Evolutionary conservation across 116 monocot genomes (phyloP), one percentile per base, ranked within the genome.

Genomic region (Trichopus zeylanicus): DNA sequence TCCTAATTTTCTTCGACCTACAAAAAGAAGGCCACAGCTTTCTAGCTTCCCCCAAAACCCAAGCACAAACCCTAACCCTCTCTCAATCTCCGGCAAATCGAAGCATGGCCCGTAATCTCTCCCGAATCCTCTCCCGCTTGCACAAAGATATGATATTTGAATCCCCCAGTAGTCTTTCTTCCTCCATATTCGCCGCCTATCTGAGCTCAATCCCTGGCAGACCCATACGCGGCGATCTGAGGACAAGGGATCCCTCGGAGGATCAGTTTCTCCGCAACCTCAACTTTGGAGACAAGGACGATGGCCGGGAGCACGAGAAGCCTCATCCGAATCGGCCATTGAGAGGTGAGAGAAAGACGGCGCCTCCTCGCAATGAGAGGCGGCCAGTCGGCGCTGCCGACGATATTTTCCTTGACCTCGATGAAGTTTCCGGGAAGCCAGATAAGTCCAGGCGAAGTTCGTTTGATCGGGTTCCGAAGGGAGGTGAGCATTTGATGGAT

Each of bases 261-360:
- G 75, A 69, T 18, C 16, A 28, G 18, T 76, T 75, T 53, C 67
- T 81, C 57, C 57, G 62, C n/a, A 63, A 62, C 48, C 73, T 76
- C 69, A 62, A 76, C 53, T 73, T 73, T n/a, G 63, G 67, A 5
- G 70, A 62, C 28, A 55, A 61, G 12, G 59, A 32, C 28, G 29
- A 27, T 1, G 29, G 18, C 18, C 48, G 58, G 34, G 38, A 58
- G 25, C 35, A 5, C 23, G 30, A 53, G 22, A 53, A 29, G 0
- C 2, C n/a, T 51, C 37, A 52, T 22, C 34, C 35, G 37, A 57
- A 27, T 4, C 62, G 19, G 25, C 27, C 60, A 1, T 64, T 53
- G 64, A 30, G 66, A 37, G 18, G 66, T 29, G 51, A 19, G 56
- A 61, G 11, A 33, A 61, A 26, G 52, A 13, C 63, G 11, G 21